phyloP scores from a whole-genome alignment of 1,284 basidiomycete genomes.

The Ganoderma sinense region DNA sequence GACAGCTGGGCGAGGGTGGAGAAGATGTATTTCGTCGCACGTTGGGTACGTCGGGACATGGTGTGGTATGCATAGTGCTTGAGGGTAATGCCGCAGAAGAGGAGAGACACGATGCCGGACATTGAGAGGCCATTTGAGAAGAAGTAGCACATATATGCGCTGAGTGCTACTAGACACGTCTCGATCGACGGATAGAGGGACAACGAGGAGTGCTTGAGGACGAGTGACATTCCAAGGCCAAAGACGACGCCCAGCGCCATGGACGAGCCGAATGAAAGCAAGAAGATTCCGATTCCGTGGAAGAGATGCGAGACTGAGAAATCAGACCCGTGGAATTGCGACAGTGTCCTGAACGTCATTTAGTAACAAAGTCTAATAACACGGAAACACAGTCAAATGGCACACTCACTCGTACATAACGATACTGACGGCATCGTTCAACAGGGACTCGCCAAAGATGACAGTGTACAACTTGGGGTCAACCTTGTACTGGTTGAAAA shows the following conservation, averaged over 20 bases:
- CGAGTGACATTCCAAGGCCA: constrained; percentile 89
- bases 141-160: constrained; percentile 98
- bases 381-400: too few species aligned
- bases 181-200: constrained; percentile 91
- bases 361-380: neutral
- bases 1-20: constrained; percentile 91
- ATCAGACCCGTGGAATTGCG: constrained; percentile 91
- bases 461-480: constrained; percentile 98
- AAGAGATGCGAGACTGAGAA: constrained; percentile 92
- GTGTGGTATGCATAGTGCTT: constrained; percentile 99
- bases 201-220: constrained; percentile 95
- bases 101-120: constrained; percentile 97
- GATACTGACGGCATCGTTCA: constrained; percentile 99
- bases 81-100: constrained; percentile 99
- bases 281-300: constrained; percentile 95
- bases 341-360: constrained; percentile 67
- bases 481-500: constrained; percentile 99
- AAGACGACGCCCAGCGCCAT: constrained; percentile 94
- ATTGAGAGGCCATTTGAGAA: constrained; percentile 95
- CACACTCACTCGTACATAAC: constrained; percentile 99
- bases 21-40: constrained; percentile 96
- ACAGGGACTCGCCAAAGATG: constrained; percentile 96
- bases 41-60: constrained; percentile 95
- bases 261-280: constrained; percentile 93
- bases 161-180: constrained; percentile 92